Evolutionary conservation across 1,284 basidiomycete genomes (phyloP).

Genomic region (Boletus semigastroideus): DNA sequence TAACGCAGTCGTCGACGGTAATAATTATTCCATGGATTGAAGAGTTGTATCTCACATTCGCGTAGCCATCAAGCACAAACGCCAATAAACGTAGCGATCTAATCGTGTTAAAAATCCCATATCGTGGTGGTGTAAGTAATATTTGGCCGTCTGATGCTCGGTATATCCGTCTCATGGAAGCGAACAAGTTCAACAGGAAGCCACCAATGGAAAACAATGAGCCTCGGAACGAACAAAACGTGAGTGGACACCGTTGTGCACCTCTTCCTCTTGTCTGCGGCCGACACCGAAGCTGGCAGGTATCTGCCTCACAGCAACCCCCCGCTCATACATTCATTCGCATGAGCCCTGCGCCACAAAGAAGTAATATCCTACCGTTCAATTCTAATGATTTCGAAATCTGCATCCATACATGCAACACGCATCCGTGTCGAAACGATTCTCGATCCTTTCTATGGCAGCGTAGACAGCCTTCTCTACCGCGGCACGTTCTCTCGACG

Average conservation of each 20-base stretch:
- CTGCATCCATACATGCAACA: slow-evolving; percentile 30
- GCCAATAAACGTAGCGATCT: slow-evolving; percentile 22
- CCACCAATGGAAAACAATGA: slow-evolving; percentile 2
- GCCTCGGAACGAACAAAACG: slow-evolving; percentile 9
- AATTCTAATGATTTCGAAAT: slow-evolving; percentile 24
- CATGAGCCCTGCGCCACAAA: slow-evolving; percentile 6
- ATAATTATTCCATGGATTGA: background rate
- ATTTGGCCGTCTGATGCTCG: background rate
- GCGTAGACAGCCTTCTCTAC: slow-evolving; percentile 23
- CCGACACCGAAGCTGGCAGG: background rate
- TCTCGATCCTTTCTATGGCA: slow-evolving; percentile 30
- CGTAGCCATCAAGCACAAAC: slow-evolving; percentile 11
- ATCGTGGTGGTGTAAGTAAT: slow-evolving; percentile 22
- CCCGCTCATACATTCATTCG: background rate
- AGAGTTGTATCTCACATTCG: slow-evolving; percentile 9
- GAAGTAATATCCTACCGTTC: background rate
- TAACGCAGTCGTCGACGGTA: slow-evolving; percentile 13
- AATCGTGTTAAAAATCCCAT: slow-evolving; percentile 28
- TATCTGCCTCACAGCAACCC: slow-evolving; percentile 4
- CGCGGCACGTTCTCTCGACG: slow-evolving; percentile 27
- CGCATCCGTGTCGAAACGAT: slow-evolving; percentile 28
- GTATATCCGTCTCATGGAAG: slow-evolving; percentile 6
- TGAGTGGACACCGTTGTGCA: slow-evolving; percentile 4
- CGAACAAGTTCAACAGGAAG: slow-evolving; percentile 13
- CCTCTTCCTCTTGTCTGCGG: background rate